These are phyloP conservation scores for Blastobotrys buckinghamii DNA, from an alignment of 1,139 yeast species.

Conservation along the genomic window DNA sequence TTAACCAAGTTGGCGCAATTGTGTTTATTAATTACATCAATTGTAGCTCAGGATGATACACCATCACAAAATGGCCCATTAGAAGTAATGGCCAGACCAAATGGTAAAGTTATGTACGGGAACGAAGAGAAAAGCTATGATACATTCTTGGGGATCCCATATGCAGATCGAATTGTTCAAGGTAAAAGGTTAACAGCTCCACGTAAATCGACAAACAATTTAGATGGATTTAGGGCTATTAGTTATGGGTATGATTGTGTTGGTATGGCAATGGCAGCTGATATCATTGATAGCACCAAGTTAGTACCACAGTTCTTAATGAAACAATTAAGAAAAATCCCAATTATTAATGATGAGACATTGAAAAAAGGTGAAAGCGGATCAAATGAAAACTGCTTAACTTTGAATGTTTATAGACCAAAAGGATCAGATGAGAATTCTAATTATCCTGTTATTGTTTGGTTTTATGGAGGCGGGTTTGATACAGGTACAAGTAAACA, in stretches of 20 bases:
- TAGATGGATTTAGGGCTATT: slow-evolving; percentile 12
- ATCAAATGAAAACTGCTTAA: slow-evolving; percentile 21
- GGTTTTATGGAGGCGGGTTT: slow-evolving; percentile 38
- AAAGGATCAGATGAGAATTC: slow-evolving; percentile 9
- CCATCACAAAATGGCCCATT: not conserved
- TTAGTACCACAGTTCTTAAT: not conserved
- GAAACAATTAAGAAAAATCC: not conserved
- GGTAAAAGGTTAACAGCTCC: slow-evolving; percentile 19
- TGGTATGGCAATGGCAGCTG: slow-evolving; percentile 4
- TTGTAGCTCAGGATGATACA: not conserved
- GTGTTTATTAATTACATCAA: no score
- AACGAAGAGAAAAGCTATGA: not conserved
- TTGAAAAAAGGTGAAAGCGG: not conserved
- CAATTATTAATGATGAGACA: not conserved
- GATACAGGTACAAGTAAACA: slow-evolving; percentile 2
- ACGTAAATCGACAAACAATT: not conserved
- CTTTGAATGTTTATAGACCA: slow-evolving; percentile 20
- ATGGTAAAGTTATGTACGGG: no score
- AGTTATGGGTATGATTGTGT: slow-evolving; percentile 10
- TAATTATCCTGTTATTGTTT: slow-evolving; percentile 30
- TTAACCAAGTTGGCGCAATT: no score
- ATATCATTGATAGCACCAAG: not conserved
- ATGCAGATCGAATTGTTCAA: slow-evolving; percentile 23
- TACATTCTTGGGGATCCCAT: slow-evolving; percentile 20
- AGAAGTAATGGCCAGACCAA: no score